Evolutionary conservation across 768 basidiomycete genomes (phyloP).

Genomic region (Neoboletus magnificus): DNA sequence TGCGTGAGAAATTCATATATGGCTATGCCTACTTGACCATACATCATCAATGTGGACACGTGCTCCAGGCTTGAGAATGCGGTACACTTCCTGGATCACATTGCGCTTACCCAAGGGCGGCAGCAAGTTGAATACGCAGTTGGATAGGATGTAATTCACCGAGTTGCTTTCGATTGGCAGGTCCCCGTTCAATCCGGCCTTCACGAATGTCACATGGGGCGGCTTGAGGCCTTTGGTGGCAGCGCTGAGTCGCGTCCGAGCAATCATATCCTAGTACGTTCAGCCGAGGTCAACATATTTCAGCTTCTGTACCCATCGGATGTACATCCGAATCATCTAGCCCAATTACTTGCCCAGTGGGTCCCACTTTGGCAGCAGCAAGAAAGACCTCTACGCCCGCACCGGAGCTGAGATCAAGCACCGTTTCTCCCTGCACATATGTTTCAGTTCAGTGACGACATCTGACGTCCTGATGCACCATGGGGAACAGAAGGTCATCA

Average conservation of each 20-base stretch:
- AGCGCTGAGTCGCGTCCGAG: slow-evolving; percentile 46
- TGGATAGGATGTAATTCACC: slow-evolving; percentile 55
- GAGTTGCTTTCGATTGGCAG: slow-evolving; percentile 47
- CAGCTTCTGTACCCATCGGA: neutral
- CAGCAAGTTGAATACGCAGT: slow-evolving; percentile 54
- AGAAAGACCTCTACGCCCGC: slow-evolving; percentile 56
- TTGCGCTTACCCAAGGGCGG: slow-evolving; percentile 39
- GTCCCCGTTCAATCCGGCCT: slow-evolving; percentile 39
- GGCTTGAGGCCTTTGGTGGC: slow-evolving; percentile 38
- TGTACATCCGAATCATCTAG: slow-evolving; percentile 50
- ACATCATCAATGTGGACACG: slow-evolving; percentile 52
- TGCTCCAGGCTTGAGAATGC: slow-evolving; percentile 56
- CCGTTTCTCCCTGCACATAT: slow-evolving; percentile 47
- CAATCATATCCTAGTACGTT: slow-evolving; percentile 46
- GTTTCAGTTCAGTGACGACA: neutral
- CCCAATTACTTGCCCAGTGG: slow-evolving; percentile 49
- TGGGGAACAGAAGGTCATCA: neutral
- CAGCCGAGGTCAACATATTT: neutral
- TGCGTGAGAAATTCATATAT: neutral
- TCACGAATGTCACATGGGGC: slow-evolving; percentile 49
- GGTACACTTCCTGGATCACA: slow-evolving; percentile 44
- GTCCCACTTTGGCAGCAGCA: slow-evolving; percentile 48
- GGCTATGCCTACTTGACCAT: slow-evolving; percentile 4
- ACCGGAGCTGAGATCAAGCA: slow-evolving; percentile 57
- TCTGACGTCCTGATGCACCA: too few species aligned